Evolutionary conservation across 441 rosid species (phyloP).

Genomic region (Geranium incanum): DNA sequence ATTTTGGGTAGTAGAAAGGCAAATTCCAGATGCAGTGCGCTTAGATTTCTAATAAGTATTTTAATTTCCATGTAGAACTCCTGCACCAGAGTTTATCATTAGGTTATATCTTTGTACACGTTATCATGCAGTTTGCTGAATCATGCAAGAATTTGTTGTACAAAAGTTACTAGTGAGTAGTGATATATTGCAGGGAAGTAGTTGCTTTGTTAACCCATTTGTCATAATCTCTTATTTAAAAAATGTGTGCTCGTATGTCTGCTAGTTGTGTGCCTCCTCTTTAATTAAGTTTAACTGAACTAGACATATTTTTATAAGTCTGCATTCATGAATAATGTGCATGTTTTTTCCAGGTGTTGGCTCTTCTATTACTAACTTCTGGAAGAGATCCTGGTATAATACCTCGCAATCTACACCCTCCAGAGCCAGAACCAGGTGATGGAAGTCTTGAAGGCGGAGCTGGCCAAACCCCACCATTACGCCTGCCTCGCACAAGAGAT

Average conservation of each 20-base stretch:
- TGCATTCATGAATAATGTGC: neutral
- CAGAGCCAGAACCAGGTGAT: conserved; percentile 69
- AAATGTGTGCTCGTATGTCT: neutral
- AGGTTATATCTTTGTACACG: neutral
- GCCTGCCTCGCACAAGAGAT: conserved; percentile 78
- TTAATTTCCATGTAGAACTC: neutral
- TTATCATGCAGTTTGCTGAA: neutral
- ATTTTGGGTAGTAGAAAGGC: neutral
- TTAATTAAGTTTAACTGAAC: neutral
- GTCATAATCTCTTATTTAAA: neutral
- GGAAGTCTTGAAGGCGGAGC: conserved; percentile 41
- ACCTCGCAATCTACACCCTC: conserved; percentile 79
- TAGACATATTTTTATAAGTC: neutral
- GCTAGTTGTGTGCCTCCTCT: neutral
- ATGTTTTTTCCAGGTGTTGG: conserved; percentile 50
- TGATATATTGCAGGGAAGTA: neutral
- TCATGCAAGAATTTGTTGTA: neutral
- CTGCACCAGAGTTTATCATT: neutral
- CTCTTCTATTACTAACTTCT: conserved; percentile 73
- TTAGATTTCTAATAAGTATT: neutral
- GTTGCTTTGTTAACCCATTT: neutral
- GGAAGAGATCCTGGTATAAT: conserved; percentile 97
- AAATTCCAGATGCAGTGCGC: neutral
- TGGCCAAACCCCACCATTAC: conserved; percentile 57
- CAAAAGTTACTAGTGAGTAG: neutral